These are phyloP conservation scores for Fonsecaea monophora DNA, from an alignment of 2,329 filamentous ascomycete genomes.

Conservation along the genomic window DNA sequence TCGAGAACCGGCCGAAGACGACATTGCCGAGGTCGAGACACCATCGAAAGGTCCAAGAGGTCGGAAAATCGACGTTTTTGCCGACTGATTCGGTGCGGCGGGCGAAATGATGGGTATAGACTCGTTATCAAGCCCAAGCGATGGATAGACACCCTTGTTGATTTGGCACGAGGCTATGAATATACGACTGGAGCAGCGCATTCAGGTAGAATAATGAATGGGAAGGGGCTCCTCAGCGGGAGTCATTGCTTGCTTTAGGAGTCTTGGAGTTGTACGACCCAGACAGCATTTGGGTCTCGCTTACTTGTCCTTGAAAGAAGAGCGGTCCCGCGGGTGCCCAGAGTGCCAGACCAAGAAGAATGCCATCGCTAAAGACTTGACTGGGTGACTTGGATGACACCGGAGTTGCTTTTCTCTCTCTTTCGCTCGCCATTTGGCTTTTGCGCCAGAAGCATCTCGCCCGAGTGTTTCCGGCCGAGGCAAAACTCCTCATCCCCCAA, in stretches of 20 bases:
- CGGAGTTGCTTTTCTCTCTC: background rate
- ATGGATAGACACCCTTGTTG: background rate
- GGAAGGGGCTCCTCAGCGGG: background rate
- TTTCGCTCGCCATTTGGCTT: background rate
- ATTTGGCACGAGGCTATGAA: constrained; percentile 4
- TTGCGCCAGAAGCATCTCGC: constrained; percentile 3
- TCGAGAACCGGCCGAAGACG: constrained; percentile 9
- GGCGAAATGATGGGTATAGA: background rate
- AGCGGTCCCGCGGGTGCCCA: background rate
- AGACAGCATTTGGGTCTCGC: background rate
- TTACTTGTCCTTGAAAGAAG: background rate
- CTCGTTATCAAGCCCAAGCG: background rate
- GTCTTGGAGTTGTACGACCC: background rate
- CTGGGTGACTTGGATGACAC: too few species aligned
- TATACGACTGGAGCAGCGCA: constrained; percentile 4
- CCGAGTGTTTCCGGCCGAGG: constrained; percentile 25
- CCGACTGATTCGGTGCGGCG: background rate
- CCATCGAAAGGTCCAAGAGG: constrained; percentile 31
- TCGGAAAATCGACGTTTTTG: constrained; percentile 30
- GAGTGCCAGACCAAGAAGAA: background rate
- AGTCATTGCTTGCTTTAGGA: background rate
- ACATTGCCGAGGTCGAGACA: constrained; percentile 28
- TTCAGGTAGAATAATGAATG: background rate
- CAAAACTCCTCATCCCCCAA: background rate
- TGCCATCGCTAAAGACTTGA: too few species aligned